Conservation (phyloP, 2,329 filamentous ascomycete genomes). For the Mollisiaceae sp. region DNA sequence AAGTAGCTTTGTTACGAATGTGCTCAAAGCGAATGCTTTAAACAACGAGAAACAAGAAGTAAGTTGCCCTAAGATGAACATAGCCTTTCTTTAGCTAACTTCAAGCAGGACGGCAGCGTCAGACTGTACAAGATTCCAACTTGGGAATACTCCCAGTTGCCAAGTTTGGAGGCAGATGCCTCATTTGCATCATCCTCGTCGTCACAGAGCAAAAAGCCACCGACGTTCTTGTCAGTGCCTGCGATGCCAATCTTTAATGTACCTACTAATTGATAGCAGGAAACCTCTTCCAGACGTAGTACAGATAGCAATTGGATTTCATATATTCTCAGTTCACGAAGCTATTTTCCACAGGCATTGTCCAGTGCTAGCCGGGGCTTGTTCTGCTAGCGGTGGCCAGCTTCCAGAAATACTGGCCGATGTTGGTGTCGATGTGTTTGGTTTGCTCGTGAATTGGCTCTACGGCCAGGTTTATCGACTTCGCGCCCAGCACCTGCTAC, state of each 20-base stretch:
- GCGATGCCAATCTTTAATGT: background rate
- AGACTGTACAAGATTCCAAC: background rate
- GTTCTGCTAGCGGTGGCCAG: background rate
- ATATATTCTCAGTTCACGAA: conserved; percentile 6
- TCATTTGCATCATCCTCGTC: background rate
- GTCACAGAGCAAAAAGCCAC: background rate
- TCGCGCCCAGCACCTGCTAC: background rate
- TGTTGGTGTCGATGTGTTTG: background rate
- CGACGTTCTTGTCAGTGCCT: background rate
- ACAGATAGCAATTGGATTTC: background rate
- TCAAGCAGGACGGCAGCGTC: background rate
- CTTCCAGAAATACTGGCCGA: background rate
- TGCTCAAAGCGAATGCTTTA: background rate
- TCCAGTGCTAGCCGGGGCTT: conserved; percentile 7
- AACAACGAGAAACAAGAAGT: background rate
- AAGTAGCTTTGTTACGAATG: background rate
- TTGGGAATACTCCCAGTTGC: background rate
- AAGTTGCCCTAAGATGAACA: background rate
- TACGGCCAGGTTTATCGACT: conserved; percentile 6
- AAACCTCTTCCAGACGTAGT: conserved; percentile 13
- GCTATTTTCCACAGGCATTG: conserved; percentile 8
- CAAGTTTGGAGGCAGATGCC: background rate
- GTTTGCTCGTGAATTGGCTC: conserved; percentile 9
- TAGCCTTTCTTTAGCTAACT: background rate
- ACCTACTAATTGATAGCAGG: background rate